These are phyloP conservation scores for Globisporangium parvum DNA, from an alignment of 352 stramenopile species.

Conservation along the genomic window DNA sequence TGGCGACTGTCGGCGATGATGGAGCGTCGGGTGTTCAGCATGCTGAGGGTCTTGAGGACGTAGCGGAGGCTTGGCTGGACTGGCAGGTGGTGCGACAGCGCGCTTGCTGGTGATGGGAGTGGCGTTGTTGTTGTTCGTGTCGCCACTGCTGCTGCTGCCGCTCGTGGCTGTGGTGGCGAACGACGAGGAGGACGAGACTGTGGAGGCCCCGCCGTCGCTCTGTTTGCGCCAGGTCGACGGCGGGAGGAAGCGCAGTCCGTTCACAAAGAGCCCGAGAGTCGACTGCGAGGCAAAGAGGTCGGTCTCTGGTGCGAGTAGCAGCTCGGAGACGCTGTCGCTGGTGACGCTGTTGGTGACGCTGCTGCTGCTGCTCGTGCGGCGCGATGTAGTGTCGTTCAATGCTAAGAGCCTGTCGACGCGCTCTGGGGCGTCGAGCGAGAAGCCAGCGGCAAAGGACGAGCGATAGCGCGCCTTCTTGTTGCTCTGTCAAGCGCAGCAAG, in stretches of 20 bases:
- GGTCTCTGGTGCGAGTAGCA: background rate
- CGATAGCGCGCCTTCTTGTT: constrained; percentile 11
- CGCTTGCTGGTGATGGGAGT: too few species aligned
- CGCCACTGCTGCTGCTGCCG: background rate
- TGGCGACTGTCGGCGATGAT: too few species aligned
- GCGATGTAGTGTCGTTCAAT: background rate
- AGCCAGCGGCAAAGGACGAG: constrained; percentile 8
- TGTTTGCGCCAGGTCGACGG: constrained; percentile 6
- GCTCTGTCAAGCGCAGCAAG: background rate
- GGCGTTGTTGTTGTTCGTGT: background rate
- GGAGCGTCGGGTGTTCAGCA: too few species aligned
- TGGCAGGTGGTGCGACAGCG: too few species aligned
- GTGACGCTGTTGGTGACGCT: background rate
- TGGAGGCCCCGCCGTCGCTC: background rate
- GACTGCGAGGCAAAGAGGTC: constrained; percentile 7
- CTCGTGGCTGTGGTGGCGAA: background rate
- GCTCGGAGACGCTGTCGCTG: background rate
- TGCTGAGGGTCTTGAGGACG: too few species aligned
- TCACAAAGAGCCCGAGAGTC: constrained; percentile 4
- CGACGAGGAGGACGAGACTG: background rate
- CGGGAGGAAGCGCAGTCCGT: constrained; percentile 5
- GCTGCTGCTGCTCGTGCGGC: background rate
- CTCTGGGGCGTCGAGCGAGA: constrained; percentile 12
- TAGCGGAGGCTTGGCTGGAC: too few species aligned
- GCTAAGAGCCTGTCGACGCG: constrained; percentile 5